These are phyloP conservation scores for Geotrichum restrictum DNA, from an alignment of 1,139 yeast species.

Conservation along the genomic window DNA sequence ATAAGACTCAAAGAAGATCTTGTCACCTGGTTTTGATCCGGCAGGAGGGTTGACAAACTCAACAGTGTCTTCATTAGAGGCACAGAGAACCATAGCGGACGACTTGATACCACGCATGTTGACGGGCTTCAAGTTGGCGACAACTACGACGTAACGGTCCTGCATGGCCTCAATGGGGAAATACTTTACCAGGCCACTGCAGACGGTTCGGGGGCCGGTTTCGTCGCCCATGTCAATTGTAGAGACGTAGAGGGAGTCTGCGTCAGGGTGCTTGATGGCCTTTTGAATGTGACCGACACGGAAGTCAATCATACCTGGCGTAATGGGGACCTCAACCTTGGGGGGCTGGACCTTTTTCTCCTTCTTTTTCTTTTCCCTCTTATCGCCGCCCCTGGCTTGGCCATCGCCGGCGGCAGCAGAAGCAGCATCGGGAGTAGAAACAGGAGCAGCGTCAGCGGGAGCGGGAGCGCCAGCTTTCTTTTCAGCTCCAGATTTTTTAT, in stretches of 20 bases:
- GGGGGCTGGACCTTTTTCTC: conserved; percentile 42
- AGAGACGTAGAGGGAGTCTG: conserved; percentile 91
- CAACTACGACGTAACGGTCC: conserved; percentile 72
- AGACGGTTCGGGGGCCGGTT: conserved; percentile 95
- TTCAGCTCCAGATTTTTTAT: conserved; percentile 42
- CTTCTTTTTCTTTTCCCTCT: conserved; percentile 60
- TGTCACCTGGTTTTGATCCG: conserved; percentile 94
- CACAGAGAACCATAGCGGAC: conserved; percentile 95
- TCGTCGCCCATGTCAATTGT: conserved; percentile 95
- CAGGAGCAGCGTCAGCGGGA: conserved; percentile 23
- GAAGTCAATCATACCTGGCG: conserved; percentile 83
- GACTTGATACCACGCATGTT: conserved; percentile 94
- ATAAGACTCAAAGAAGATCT: conserved; percentile 87
- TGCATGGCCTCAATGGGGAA: conserved; percentile 80
- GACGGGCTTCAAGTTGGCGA: conserved; percentile 86
- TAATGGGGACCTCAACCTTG: conserved; percentile 59
- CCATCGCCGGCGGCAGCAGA: conserved; percentile 33
- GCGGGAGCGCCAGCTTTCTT: conserved; percentile 23
- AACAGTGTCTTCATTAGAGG: conserved; percentile 57
- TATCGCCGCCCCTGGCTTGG: conserved; percentile 35
- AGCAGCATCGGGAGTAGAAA: conserved; percentile 22
- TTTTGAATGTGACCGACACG: conserved; percentile 96
- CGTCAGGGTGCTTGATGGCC: conserved; percentile 96
- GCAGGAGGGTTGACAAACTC: conserved; percentile 95
- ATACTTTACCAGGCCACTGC: conserved; percentile 85